Base-by-base conservation (phyloP, 306 rosid genomes). In the Quercus engelmannii region DNA sequence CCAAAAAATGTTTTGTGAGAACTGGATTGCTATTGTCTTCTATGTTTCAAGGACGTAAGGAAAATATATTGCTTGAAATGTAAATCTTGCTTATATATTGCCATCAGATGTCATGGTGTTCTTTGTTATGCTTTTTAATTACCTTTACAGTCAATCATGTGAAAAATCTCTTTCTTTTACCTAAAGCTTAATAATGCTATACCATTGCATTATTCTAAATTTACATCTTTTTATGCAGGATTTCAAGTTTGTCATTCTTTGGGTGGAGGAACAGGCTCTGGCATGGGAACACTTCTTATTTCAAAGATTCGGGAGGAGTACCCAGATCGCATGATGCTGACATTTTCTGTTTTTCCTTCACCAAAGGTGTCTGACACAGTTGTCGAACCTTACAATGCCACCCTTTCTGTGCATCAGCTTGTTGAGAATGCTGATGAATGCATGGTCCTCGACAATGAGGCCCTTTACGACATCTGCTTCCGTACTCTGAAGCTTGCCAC, bases 261-360 rank as follows among this genome's bases (percentile, higher is more conserved):
- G 88, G 90, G 90, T 17, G 90, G 90, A 23, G 90, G 90, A 25
- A 87, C 90, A 25, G 90, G 90, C 5, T 87, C 90, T 62, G 90
- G 90, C 13, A 87, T 87, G 90, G 90, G 90, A 76, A 87, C 90
- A 2, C 90, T 87, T 76, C 88, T 87, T 35, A 87, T 87, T 64
- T 87, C 90, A 12, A 87, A 84, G 84, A 87, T 87, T 81, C 79
- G 90, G 77, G 90, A 87, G 81, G 90, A 87, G 79, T 87, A 79
- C 31, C 90, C 90, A n/a, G 90, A 87, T 77, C 83, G 90, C 71
- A 87, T 87, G 88, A 87, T 87, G 90, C 25, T 87, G 86, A 84
- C 90, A 49, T 87, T 87, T 77, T 87, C 90, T 0, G 90, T 87
- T 14, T 87, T 87, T 78, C 90, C 90, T 73, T 87, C 90, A 10